Percentiles rank a stretch among this genome's conserved stretches.
Evolutionary conservation across 768 basidiomycete species (phyloP).

Genomic region (Favolaschia claudopus): DNA sequence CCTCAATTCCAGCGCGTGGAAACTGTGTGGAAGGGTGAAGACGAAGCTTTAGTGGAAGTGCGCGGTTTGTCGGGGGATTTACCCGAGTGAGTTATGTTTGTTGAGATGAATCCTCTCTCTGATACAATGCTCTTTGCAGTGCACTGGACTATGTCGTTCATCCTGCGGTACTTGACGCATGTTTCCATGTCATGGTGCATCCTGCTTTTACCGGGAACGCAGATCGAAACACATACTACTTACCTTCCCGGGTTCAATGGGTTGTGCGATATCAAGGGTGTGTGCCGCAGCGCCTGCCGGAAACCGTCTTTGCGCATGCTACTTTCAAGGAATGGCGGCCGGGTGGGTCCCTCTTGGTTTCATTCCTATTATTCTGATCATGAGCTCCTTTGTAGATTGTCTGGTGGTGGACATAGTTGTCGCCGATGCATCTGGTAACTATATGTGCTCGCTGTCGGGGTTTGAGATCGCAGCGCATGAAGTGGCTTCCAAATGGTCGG

Average conservation of each 20-base stretch:
- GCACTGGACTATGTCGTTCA: constrained; percentile 31
- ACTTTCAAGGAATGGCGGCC: background rate
- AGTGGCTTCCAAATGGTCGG: too few relatives aligned
- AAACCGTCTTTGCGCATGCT: background rate
- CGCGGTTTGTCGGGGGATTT: too few relatives aligned
- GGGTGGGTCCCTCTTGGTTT: too few relatives aligned
- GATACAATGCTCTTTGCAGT: background rate
- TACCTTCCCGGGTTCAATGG: constrained; percentile 22
- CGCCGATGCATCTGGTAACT: too few relatives aligned
- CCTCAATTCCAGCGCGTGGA: background rate
- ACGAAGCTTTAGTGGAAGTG: background rate
- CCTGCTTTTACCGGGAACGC: constrained; percentile 26
- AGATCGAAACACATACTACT: constrained; percentile 31
- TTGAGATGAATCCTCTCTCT: too few relatives aligned
- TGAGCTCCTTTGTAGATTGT: too few relatives aligned
- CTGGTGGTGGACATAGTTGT: too few relatives aligned
- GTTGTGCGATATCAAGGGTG: background rate
- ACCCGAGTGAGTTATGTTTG: too few relatives aligned
- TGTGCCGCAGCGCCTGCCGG: background rate
- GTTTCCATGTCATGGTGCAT: constrained; percentile 34
- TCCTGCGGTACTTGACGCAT: constrained; percentile 40
- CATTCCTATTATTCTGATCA: too few relatives aligned
- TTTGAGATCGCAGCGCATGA: too few relatives aligned
- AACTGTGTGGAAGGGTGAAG: background rate
- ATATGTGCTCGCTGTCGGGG: too few relatives aligned